Percentiles rank a stretch among this genome's conserved stretches.
Evolutionary conservation across 2,329 filamentous ascomycete genomes (phyloP).

Genomic region (Aspergillus unguis): DNA sequence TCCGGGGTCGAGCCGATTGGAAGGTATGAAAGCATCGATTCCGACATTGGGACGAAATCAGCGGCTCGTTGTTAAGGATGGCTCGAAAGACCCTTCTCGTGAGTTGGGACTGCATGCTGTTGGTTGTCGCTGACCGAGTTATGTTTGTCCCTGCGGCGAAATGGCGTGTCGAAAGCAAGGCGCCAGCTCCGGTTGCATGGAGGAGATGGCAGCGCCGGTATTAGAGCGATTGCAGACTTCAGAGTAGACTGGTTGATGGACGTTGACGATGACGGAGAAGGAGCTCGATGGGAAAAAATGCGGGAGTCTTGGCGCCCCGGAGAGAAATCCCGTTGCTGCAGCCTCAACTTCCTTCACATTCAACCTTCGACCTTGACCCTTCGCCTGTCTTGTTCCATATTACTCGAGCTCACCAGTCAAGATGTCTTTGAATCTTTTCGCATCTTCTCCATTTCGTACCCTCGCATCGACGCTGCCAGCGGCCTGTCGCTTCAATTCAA

Average conservation of each 20-base stretch:
- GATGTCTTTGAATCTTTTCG: conserved; percentile 32
- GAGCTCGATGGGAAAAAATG: background rate
- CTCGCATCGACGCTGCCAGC: conserved; percentile 19
- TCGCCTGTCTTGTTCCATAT: too few species aligned
- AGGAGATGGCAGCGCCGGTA: background rate
- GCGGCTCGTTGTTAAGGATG: conserved; percentile 45
- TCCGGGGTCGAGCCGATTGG: conserved; percentile 30
- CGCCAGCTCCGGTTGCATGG: background rate
- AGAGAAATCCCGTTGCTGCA: conserved; percentile 25
- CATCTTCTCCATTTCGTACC: conserved; percentile 27
- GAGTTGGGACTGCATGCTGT: conserved; percentile 44
- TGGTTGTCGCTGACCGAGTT: background rate
- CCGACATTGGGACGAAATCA: conserved; percentile 38
- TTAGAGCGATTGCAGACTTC: background rate
- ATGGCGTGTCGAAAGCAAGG: too few species aligned
- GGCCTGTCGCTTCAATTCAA: conserved; percentile 35
- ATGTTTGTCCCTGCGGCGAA: background rate
- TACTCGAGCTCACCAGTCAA: background rate
- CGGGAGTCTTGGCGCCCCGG: conserved; percentile 28
- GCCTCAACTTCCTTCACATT: conserved; percentile 3
- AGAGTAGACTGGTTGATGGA: background rate
- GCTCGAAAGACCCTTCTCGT: conserved; percentile 45
- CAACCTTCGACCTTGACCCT: background rate
- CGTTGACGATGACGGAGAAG: background rate
- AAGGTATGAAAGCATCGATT: conserved; percentile 31